Evolutionary conservation across 2,329 filamentous ascomycete genomes (phyloP).

Genomic region (Albifimbria verrucaria): DNA sequence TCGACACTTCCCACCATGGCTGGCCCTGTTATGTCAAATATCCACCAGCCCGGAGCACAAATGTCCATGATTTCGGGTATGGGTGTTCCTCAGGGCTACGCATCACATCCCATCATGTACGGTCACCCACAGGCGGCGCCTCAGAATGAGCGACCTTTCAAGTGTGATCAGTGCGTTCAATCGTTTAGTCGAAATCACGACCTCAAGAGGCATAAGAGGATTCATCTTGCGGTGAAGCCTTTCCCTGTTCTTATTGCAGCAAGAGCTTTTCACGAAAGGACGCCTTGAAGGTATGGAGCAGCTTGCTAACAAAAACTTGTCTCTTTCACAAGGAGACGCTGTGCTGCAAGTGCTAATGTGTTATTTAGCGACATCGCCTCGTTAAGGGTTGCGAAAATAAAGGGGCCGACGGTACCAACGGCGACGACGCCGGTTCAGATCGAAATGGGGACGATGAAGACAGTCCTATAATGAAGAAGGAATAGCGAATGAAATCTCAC

Average conservation of each 20-base stretch:
- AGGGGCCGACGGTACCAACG: slow-evolving; percentile 18
- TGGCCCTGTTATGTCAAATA: slow-evolving; percentile 72
- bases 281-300: slow-evolving; percentile 77
- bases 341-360: slow-evolving; percentile 11
- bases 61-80: slow-evolving; percentile 67
- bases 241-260: slow-evolving; percentile 86
- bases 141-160: slow-evolving; percentile 81
- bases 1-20: slow-evolving; percentile 59
- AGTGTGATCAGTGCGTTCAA: slow-evolving; percentile 88
- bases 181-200: slow-evolving; percentile 97
- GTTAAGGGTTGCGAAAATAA: slow-evolving; percentile 59
- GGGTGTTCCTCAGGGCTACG: slow-evolving; percentile 51
- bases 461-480: slow-evolving; percentile 17
- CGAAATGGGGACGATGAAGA: slow-evolving; percentile 21
- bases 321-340: not conserved
- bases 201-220: slow-evolving; percentile 90
- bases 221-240: slow-evolving; percentile 92
- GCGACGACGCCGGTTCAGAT: slow-evolving; percentile 17
- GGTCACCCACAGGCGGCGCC: slow-evolving; percentile 44
- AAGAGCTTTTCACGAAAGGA: slow-evolving; percentile 98
- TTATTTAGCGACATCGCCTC: slow-evolving; percentile 53
- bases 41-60: slow-evolving; percentile 68
- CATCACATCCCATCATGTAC: slow-evolving; percentile 62
- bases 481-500: slow-evolving; percentile 6
- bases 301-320: not conserved